phyloP scores from a whole-genome alignment of 1,284 basidiomycete species.

The Volvariella surrecta region DNA sequence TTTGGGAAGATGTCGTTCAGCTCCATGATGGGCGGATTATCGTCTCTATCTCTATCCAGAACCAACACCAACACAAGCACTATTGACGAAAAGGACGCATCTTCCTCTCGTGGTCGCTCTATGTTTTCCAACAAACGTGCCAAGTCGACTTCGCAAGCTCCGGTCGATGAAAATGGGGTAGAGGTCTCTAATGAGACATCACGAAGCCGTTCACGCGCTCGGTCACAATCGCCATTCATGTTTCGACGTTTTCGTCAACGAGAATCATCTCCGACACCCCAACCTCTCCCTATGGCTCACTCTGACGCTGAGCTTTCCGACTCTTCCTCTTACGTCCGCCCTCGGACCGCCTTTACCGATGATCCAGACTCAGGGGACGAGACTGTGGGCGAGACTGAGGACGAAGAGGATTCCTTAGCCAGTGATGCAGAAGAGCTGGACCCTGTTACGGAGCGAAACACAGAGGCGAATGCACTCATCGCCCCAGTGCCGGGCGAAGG shows the following conservation, averaged over 20 bases:
- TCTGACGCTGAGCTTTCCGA: constrained; percentile 59
- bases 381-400: constrained; percentile 35
- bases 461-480: constrained; percentile 60
- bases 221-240: constrained; percentile 65
- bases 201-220: constrained; percentile 42
- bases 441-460: constrained; percentile 68
- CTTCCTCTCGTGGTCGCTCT: constrained; percentile 41
- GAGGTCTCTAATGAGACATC: constrained; percentile 16
- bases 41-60: constrained; percentile 49
- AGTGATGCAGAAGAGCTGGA: constrained; percentile 60
- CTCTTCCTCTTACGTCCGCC: constrained; percentile 30
- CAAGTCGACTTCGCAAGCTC: constrained; percentile 45
- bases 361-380: constrained; percentile 51
- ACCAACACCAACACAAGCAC: constrained; percentile 33
- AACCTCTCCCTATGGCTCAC: constrained; percentile 59
- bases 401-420: constrained; percentile 34
- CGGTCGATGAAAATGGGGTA: constrained; percentile 14
- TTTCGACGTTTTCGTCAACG: constrained; percentile 53
- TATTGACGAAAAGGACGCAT: constrained; percentile 31
- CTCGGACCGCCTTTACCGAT: constrained; percentile 46
- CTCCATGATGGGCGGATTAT: constrained; percentile 63
- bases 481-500: constrained; percentile 27
- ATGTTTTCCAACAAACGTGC: constrained; percentile 26
- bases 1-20: constrained; percentile 57
- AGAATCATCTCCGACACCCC: constrained; percentile 63